Evolutionary conservation across 495 filamentous ascomycete genomes (phyloP).

Genomic region (Hyphodiscus hymeniophilus): DNA sequence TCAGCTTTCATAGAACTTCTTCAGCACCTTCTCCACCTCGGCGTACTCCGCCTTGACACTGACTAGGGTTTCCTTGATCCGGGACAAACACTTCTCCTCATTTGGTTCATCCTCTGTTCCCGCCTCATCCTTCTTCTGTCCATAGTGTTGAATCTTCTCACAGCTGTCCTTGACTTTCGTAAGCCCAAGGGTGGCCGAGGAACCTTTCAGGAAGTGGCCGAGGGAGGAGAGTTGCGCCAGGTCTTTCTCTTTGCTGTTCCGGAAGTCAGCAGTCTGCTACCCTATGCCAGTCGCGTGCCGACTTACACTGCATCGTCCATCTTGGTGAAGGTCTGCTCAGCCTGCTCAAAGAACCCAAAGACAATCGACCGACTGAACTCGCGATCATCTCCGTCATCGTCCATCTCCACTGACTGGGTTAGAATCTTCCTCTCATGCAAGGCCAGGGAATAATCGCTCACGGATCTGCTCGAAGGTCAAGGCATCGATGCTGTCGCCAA

Average conservation of each 20-base stretch:
- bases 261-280: not conserved
- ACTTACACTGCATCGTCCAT: constrained; percentile 80
- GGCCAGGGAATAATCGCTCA: too few relatives aligned
- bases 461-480: constrained; percentile 85
- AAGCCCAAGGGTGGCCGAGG: constrained; percentile 91
- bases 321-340: constrained; percentile 71
- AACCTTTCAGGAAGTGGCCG: constrained; percentile 95
- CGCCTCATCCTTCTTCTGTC: constrained; percentile 67
- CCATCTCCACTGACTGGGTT: constrained; percentile 41
- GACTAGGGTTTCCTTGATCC: constrained; percentile 60
- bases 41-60: constrained; percentile 68
- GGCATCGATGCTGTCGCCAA: constrained; percentile 66
- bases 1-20: constrained; percentile 46
- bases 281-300: not conserved
- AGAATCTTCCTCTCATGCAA: too few relatives aligned
- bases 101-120: constrained; percentile 57
- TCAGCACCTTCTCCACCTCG: constrained; percentile 64
- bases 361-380: constrained; percentile 70
- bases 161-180: constrained; percentile 88
- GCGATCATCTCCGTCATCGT: constrained; percentile 25
- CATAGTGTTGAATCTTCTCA: constrained; percentile 93
- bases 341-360: constrained; percentile 87
- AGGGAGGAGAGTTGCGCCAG: constrained; percentile 68
- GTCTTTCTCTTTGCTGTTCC: constrained; percentile 51
- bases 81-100: constrained; percentile 53